Conservation (phyloP, 805 yeast species). For the Hanseniaspora meyeri region DNA sequence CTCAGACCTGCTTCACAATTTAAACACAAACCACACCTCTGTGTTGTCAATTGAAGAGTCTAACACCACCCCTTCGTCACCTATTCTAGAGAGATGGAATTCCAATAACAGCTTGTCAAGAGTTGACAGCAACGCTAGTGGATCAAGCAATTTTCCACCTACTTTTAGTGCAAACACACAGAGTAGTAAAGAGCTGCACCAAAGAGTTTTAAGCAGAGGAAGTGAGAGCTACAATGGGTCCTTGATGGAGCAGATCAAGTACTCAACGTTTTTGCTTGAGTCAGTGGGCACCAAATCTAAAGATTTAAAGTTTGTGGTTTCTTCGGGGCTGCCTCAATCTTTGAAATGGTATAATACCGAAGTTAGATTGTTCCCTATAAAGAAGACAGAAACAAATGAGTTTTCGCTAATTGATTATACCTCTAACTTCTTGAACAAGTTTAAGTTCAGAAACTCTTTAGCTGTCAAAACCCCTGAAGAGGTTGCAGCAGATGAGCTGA, state of each 20-base stretch:
- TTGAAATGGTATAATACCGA: constrained; percentile 45
- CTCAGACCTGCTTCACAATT: background rate
- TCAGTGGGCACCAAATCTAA: constrained; percentile 8
- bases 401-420: constrained; percentile 33
- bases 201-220: constrained; percentile 21
- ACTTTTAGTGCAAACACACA: background rate
- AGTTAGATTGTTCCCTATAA: constrained; percentile 40
- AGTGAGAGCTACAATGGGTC: constrained; percentile 30
- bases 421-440: constrained; percentile 29
- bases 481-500: constrained; percentile 17
- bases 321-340: constrained; percentile 24
- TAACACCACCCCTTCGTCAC: constrained; percentile 17
- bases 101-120: constrained; percentile 22
- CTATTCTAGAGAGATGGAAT: constrained; percentile 22
- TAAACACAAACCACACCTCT: background rate
- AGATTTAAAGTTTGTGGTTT: constrained; percentile 10
- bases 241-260: constrained; percentile 27
- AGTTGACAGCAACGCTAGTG: constrained; percentile 24
- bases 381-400: constrained; percentile 29
- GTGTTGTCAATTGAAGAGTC: background rate
- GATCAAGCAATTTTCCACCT: constrained; percentile 13
- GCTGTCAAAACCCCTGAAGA: constrained; percentile 16
- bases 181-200: background rate
- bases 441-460: constrained; percentile 23
- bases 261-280: constrained; percentile 7